A percentile compares a stretch with the other conserved stretches of the same genome.
Evolutionary conservation across 345 rosid genomes (phyloP).

Genomic region (Lepidium sativum): DNA sequence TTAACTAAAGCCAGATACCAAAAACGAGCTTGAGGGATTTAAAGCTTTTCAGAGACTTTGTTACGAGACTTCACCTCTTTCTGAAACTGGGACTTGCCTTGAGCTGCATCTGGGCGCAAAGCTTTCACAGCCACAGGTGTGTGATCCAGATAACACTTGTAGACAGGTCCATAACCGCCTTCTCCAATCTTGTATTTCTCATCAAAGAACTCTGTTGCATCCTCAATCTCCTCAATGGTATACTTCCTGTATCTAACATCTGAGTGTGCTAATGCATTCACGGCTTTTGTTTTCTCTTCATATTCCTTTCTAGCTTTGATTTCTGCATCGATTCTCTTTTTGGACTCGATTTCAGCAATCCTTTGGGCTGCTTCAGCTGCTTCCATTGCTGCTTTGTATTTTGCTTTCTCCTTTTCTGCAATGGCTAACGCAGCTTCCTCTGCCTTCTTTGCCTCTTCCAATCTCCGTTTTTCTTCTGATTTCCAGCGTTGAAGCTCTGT

Average conservation of each 20-base stretch:
- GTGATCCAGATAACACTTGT: constrained; percentile 65
- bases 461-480: constrained; percentile 59
- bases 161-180: constrained; percentile 97
- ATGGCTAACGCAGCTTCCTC: constrained; percentile 72
- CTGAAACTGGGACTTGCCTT: constrained; percentile 87
- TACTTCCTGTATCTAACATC: constrained; percentile 71
- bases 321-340: constrained; percentile 68
- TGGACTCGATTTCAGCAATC: constrained; percentile 68
- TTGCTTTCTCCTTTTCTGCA: constrained; percentile 77
- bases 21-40: background rate
- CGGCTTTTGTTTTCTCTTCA: constrained; percentile 62
- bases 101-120: constrained; percentile 81
- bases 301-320: constrained; percentile 64
- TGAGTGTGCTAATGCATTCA: constrained; percentile 41
- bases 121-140: constrained; percentile 83
- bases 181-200: constrained; percentile 67
- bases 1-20: background rate
- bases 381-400: constrained; percentile 70
- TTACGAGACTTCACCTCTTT: constrained; percentile 53
- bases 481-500: constrained; percentile 73
- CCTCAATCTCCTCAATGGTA: constrained; percentile 73
- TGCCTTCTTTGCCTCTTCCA: constrained; percentile 60
- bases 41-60: background rate
- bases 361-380: constrained; percentile 85
- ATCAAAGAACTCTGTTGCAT: constrained; percentile 65